These are phyloP conservation scores for Bruguiera gymnorhiza DNA, from an alignment of 345 rosid genomes.

Conservation along the genomic window DNA sequence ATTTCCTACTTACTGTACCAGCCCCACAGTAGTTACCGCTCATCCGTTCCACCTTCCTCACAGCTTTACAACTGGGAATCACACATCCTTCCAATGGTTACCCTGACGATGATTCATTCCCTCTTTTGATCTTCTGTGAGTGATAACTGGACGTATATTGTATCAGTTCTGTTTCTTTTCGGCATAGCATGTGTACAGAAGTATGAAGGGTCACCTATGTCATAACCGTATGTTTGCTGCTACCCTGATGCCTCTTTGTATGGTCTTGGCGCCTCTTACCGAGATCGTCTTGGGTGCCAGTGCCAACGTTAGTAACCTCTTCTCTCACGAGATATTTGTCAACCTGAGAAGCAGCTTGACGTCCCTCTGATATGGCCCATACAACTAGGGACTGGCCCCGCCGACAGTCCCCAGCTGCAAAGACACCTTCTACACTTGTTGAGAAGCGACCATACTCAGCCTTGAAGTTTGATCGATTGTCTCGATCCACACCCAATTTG, in stretches of 20 bases:
- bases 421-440: conserved; percentile 74
- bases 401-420: conserved; percentile 98
- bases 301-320: conserved; percentile 16
- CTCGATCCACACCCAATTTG: conserved; percentile 80
- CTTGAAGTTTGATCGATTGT: conserved; percentile 81
- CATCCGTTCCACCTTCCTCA: conserved; percentile 5
- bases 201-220: conserved; percentile 21
- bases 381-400: conserved; percentile 97
- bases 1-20: conserved; percentile 12
- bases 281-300: conserved; percentile 20
- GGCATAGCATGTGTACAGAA: not conserved
- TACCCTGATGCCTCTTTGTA: conserved; percentile 22
- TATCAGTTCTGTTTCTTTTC: conserved; percentile 9
- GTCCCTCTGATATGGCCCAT: conserved; percentile 98
- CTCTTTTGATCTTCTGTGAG: not conserved
- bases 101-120: not conserved
- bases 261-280: conserved; percentile 33
- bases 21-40: not conserved
- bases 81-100: not conserved
- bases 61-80: not conserved
- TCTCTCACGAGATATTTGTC: conserved; percentile 52
- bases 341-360: conserved; percentile 91
- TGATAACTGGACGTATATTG: not conserved
- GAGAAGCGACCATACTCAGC: conserved; percentile 94
- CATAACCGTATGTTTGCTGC: conserved; percentile 41